Percentiles rank a stretch among this genome's conserved stretches.
phyloP scores from a whole-genome alignment of 345 rosid species.

The Bruguiera gymnorhiza region DNA sequence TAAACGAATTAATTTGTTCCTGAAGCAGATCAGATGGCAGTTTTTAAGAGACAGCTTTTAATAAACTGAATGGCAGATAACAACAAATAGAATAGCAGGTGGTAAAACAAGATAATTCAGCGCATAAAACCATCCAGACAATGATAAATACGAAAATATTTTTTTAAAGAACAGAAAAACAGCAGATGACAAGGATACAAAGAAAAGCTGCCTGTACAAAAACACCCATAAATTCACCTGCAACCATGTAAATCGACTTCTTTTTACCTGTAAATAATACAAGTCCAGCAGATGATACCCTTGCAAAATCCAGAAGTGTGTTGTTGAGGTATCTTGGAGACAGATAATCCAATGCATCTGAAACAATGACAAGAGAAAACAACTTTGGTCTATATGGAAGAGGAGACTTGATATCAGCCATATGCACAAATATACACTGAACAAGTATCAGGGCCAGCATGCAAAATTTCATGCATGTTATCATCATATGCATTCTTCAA shows the following conservation, averaged over 20 bases:
- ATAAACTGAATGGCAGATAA: too few relatives aligned
- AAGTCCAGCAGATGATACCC: conserved; percentile 75
- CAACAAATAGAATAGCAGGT: too few relatives aligned
- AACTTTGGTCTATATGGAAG: conserved; percentile 84
- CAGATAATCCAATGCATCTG: conserved; percentile 87
- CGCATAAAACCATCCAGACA: neutral
- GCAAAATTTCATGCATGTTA: conserved; percentile 81
- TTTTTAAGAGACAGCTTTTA: too few relatives aligned
- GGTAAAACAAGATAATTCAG: neutral
- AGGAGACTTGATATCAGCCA: conserved; percentile 86
- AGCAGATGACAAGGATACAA: neutral
- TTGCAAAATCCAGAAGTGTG: conserved; percentile 82
- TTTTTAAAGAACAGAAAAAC: neutral
- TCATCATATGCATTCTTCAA: conserved; percentile 69
- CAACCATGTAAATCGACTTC: neutral
- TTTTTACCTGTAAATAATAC: conserved; percentile 51
- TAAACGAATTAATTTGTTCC: too few relatives aligned
- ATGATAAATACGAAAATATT: neutral
- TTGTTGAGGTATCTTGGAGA: conserved; percentile 90
- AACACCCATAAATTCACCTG: neutral
- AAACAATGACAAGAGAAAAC: conserved; percentile 81
- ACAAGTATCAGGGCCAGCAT: conserved; percentile 91
- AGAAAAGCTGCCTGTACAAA: neutral
- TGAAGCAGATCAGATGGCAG: too few relatives aligned
- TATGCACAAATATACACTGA: conserved; percentile 60